phyloP scores from a whole-genome alignment of 495 filamentous ascomycete species.

The Talaromyces nanjingensis region DNA sequence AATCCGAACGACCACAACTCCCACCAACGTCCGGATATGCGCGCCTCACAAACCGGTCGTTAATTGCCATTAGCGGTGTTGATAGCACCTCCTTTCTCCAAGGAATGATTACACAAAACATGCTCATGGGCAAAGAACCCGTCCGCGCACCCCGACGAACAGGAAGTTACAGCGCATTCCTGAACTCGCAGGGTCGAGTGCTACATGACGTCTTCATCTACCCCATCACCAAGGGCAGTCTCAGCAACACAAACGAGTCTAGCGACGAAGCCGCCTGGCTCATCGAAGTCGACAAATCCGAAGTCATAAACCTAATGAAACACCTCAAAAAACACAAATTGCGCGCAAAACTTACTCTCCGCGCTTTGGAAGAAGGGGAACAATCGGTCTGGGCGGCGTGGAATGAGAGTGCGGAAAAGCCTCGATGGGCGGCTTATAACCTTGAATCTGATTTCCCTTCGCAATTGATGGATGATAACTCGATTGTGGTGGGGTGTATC shows the following conservation, averaged over 20 bases:
- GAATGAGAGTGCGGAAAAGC: conserved; percentile 34
- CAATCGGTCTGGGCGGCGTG: conserved; percentile 61
- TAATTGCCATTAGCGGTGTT: conserved; percentile 69
- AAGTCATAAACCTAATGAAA: conserved; percentile 51
- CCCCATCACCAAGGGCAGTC: conserved; percentile 37
- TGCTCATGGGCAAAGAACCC: conserved; percentile 43
- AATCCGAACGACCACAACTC: conserved; percentile 16
- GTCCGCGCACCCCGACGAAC: conserved; percentile 21
- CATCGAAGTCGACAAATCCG: conserved; percentile 70
- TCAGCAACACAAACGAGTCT: not conserved
- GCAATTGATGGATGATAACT: no score
- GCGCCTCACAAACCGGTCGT: conserved; percentile 58
- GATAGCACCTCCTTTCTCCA: conserved; percentile 83
- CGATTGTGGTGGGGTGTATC: conserved; percentile 34
- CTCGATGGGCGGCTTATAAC: conserved; percentile 40
- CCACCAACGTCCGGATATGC: conserved; percentile 37
- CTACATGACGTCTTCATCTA: conserved; percentile 90
- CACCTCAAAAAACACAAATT: conserved; percentile 81
- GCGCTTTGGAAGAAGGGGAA: conserved; percentile 56
- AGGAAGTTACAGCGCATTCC: conserved; percentile 71
- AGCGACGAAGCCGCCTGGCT: conserved; percentile 54
- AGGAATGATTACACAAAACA: conserved; percentile 73
- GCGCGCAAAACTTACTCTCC: conserved; percentile 66
- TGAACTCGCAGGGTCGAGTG: conserved; percentile 77
- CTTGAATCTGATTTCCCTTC: conserved; percentile 32